Conservation (phyloP, 352 stramenopile genomes). For the Thraustotheca clavata region DNA sequence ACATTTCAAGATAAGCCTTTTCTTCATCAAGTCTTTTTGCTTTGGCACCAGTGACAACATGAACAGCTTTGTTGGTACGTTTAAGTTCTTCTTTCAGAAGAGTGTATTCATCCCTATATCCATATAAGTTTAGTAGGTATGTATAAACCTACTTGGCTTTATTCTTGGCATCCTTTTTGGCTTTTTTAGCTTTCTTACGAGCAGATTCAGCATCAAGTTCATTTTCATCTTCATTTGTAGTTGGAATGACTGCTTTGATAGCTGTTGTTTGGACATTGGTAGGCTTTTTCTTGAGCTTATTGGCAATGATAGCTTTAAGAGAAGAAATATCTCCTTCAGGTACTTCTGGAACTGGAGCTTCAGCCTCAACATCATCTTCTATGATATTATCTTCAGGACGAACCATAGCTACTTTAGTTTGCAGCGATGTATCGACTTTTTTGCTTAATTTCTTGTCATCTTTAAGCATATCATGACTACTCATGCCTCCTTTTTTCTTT, state of each 20-base stretch:
- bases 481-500: constrained; percentile 47
- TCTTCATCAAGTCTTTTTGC: constrained; percentile 46
- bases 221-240: constrained; percentile 2
- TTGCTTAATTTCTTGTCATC: constrained; percentile 53
- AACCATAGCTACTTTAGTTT: constrained; percentile 38
- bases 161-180: background rate
- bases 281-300: constrained; percentile 32
- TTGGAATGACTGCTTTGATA: background rate
- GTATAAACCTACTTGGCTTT: background rate
- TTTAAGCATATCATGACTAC: constrained; percentile 65
- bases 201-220: constrained; percentile 12
- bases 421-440: constrained; percentile 46
- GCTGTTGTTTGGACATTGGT: constrained; percentile 10
- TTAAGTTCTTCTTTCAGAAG: constrained; percentile 59
- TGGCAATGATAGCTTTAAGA: constrained; percentile 16
- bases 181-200: constrained; percentile 27
- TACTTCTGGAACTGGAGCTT: too few relatives aligned
- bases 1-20: constrained; percentile 53
- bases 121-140: background rate
- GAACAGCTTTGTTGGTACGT: constrained; percentile 45
- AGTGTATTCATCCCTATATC: constrained; percentile 48
- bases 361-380: background rate
- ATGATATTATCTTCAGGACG: constrained; percentile 16
- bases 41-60: constrained; percentile 47
- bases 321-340: background rate